Evolutionary conservation across 2,329 filamentous ascomycete species (phyloP), one percentile per base, ranked within the genome.

Genomic region (Chaetomium sp.): DNA sequence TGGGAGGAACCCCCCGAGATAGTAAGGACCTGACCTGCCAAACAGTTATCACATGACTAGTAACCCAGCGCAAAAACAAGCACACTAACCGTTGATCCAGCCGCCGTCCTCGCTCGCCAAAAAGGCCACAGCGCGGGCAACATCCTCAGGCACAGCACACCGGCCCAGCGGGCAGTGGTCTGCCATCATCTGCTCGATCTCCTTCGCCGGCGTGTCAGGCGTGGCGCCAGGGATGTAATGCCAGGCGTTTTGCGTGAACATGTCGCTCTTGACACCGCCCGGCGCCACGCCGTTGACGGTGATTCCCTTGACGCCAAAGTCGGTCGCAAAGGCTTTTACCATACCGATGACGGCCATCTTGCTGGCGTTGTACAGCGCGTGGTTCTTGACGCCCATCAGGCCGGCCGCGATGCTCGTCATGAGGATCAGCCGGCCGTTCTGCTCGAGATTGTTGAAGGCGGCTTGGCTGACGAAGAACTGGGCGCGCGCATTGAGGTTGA

Each of bases 391-490:
- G 60, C 88, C 87, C 45, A 87, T 81, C 71, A 90, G 81, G 68
- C 85, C 84, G 4, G 89, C 77, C 19, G 88, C 88, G 72, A 91
- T 90, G 51, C 86, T 90, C 42, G 84, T 87, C 81, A 90, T 92
- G 62, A 92, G 82, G 72, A 92, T 85, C 70, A 93, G 84, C 54
- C 90, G 83, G 35, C 90, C 90, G 64, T 90, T 87, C 53, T 85
- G 81, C 73, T 88, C 83, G 68, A 91, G 83, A 78, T 91, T 81
- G 78, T 88, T 88, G 77, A 90, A 89, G 7, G 86, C 90, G 64
- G 90, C 87, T 78, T 91, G 88, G 23, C 89, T 90, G 60, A 92
- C 89, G 76, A 92, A 92, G 81, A 92, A 92, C 78, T 92, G 88
- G 55, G 87, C 88, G 49, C 87, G 82, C 66, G 86, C 83, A 79